Evolutionary conservation across 2,329 filamentous ascomycete species (phyloP), one percentile per base, ranked within the genome.

Genomic region (Ramularia collo-cygni): DNA sequence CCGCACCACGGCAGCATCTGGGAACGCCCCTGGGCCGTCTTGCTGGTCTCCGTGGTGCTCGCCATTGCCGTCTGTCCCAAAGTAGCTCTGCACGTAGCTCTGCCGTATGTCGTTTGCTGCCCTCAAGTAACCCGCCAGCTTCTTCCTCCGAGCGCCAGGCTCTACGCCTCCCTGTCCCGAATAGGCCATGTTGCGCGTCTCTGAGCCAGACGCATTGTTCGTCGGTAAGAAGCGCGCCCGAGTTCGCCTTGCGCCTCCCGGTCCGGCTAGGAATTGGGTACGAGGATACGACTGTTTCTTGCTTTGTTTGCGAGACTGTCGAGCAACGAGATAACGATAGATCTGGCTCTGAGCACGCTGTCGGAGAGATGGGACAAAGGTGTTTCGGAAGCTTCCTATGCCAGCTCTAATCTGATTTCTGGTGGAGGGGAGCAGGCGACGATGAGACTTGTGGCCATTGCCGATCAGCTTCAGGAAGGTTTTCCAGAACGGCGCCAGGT

Each of bases 1-100:
- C 8, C 79, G 76, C 12, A 83, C 77, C 44, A 95, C 84, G n/a
- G 83, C 77, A 13, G 86, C 83, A 52, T 95, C 83, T 0, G 88
- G 86, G 56, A 94, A 95, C 1, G 82, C 78, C 1, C 83, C 84
- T 10, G 46, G 45, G 8, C 50, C 51, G 37, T 55, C 44, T 14
- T 54, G 52, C 9, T 44, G 38, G n/a, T 21, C 28, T 13, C 38
- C 43, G 17, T 54, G 53, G 28, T 42, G 42, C 12, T 44, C 50
- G 28, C 37, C 43, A n/a, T 28, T 44, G 61, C 68, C 69, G 41
- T 55, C 53, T 12, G 39, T 47, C 12, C 42, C 52, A 40, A 67
- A 48, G 16, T 33, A 33, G 28, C 73, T 72, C 62, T 85, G 81
- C 28, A 24, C 21, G 59, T 85, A 85, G 28, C 73, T 72, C 62